phyloP scores from a whole-genome alignment of 1,284 basidiomycete genomes.

The Anthracocystis panici-leucophaei region DNA sequence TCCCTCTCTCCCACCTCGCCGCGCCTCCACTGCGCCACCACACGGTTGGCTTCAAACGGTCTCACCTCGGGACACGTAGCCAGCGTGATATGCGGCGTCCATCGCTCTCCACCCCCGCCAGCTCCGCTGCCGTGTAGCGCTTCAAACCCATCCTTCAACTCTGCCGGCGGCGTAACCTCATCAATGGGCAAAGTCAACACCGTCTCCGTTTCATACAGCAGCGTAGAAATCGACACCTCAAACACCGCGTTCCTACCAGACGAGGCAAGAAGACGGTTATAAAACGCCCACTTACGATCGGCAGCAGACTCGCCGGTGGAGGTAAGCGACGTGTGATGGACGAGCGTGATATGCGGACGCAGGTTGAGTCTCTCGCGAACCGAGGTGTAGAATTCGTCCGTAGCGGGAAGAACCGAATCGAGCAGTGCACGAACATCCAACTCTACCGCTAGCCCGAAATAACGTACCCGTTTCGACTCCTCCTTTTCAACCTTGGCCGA shows the following conservation, averaged over 20 bases:
- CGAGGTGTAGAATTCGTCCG: constrained; percentile 17
- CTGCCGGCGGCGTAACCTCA: not conserved
- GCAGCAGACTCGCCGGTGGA: not conserved
- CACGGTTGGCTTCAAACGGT: constrained; percentile 79
- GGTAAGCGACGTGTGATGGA: constrained; percentile 73
- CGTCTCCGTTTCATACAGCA: constrained; percentile 17
- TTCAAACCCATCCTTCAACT: not conserved
- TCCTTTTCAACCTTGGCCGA: constrained; percentile 8
- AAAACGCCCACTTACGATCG: constrained; percentile 30
- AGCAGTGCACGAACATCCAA: constrained; percentile 33
- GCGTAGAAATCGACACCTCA: constrained; percentile 3
- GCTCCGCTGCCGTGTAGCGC: too few species aligned
- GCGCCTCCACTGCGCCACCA: constrained; percentile 71
- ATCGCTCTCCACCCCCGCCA: too few species aligned
- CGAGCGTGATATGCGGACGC: constrained; percentile 85
- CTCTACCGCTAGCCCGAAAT: constrained; percentile 60
- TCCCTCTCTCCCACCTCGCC: not conserved
- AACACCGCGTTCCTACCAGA: not conserved
- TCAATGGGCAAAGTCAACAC: constrained; percentile 25
- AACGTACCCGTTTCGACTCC: constrained; percentile 21
- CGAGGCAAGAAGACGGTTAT: constrained; percentile 13
- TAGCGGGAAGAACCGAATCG: constrained; percentile 2
- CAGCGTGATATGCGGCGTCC: constrained; percentile 84
- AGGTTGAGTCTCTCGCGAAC: constrained; percentile 73
- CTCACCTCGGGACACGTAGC: constrained; percentile 77